Conservation (phyloP, 208 protist genomes). For the Leishmania guyanensis region DNA sequence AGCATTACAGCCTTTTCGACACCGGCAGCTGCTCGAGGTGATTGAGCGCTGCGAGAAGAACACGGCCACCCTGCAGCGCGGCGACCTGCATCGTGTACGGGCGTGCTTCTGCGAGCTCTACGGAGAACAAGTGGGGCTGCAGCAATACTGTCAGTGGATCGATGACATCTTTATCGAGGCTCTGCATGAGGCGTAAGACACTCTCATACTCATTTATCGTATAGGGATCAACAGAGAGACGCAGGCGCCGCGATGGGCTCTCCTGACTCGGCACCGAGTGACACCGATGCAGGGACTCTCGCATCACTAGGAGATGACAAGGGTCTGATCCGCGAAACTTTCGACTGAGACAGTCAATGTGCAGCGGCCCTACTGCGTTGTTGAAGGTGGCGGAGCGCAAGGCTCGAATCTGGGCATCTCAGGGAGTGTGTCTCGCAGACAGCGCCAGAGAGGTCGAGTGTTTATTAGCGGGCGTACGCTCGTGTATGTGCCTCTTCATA, state of each 20-base stretch:
- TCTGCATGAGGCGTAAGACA: slow-evolving; percentile 9
- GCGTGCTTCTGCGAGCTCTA: slow-evolving; percentile 58
- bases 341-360: not conserved
- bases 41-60: slow-evolving; percentile 41
- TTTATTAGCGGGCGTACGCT: not conserved
- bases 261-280: not conserved
- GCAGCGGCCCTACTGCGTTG: not conserved
- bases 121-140: slow-evolving; percentile 33
- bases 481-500: not conserved
- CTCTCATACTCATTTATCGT: not conserved
- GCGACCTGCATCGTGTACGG: slow-evolving; percentile 42
- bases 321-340: not conserved
- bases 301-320: not conserved
- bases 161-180: slow-evolving; percentile 50
- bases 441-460: not conserved
- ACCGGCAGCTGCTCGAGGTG: slow-evolving; percentile 36
- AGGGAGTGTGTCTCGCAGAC: not conserved
- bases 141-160: slow-evolving; percentile 56
- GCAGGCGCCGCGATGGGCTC: not conserved
- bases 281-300: not conserved
- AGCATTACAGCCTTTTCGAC: slow-evolving; percentile 20
- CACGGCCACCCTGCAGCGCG: slow-evolving; percentile 14
- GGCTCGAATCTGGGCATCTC: not conserved
- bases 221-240: not conserved
- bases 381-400: not conserved